Percentiles rank a stretch among this genome's conserved stretches.
Conservation (phyloP, 345 rosid genomes). For the Ceriops zippeliana region DNA sequence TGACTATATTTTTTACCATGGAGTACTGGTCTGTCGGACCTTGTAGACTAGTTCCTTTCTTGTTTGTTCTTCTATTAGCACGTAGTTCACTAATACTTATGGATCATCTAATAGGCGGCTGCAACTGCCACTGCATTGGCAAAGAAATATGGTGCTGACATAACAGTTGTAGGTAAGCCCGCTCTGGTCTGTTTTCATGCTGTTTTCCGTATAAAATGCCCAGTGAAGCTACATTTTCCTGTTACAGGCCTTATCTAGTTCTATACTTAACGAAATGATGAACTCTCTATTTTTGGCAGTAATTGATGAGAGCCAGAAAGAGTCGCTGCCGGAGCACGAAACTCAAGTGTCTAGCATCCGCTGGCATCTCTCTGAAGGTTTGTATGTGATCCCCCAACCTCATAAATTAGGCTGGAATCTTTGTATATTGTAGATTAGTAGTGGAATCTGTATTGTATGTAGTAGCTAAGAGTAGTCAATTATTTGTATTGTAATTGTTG, state of each 20-base stretch:
- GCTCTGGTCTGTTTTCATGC: constrained; percentile 6
- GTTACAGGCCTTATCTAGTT: constrained; percentile 15
- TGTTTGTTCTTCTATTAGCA: background rate
- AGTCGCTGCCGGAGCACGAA: constrained; percentile 73
- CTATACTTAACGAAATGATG: constrained; percentile 24
- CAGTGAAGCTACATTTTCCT: constrained; percentile 3
- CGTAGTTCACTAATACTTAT: constrained; percentile 5
- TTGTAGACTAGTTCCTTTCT: background rate
- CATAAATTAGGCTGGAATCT: background rate
- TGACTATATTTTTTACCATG: no score
- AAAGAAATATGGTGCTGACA: constrained; percentile 85
- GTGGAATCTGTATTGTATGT: background rate
- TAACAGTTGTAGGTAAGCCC: constrained; percentile 75
- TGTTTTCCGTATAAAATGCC: background rate
- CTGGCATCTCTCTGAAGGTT: constrained; percentile 90
- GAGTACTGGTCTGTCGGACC: background rate
- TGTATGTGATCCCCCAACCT: constrained; percentile 3
- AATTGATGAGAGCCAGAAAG: constrained; percentile 73
- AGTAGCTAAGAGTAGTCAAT: background rate
- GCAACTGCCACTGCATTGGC: constrained; percentile 86
- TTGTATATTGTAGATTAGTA: background rate
- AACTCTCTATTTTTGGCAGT: constrained; percentile 47
- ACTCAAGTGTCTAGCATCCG: constrained; percentile 74
- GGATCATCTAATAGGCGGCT: constrained; percentile 54
- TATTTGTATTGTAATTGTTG: background rate